Conservation (phyloP, 208 protist species). For the Leishmania tropica region DNA sequence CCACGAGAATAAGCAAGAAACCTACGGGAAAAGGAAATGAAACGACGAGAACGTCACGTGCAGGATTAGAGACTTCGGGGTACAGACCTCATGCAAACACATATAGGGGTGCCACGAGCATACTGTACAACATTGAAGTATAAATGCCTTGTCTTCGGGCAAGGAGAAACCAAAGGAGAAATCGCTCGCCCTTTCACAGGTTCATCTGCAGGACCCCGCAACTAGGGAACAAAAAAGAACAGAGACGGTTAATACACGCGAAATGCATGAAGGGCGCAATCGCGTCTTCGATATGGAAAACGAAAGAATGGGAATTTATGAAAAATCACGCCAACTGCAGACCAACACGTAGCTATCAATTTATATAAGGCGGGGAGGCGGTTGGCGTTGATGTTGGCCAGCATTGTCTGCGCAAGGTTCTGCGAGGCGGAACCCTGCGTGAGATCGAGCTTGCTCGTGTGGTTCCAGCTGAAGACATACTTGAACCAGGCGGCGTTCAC, state of each 20-base stretch:
- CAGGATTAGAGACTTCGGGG: background rate
- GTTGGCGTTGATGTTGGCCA: conserved; percentile 34
- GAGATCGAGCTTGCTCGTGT: conserved; percentile 25
- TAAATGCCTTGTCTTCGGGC: background rate
- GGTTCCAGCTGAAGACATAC: conserved; percentile 40
- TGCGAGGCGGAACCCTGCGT: conserved; percentile 35
- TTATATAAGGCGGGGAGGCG: conserved; percentile 29
- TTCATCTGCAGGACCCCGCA: background rate
- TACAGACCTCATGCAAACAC: background rate
- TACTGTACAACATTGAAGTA: background rate
- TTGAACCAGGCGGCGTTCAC: conserved; percentile 29
- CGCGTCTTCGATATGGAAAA: background rate
- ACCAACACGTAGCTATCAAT: background rate
- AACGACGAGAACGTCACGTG: background rate
- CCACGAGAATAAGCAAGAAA: background rate
- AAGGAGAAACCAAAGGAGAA: no score
- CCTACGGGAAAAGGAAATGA: background rate
- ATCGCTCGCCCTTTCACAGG: background rate
- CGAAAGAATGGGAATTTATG: background rate
- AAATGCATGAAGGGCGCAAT: no score
- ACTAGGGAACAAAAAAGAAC: background rate
- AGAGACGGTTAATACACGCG: background rate
- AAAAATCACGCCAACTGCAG: background rate
- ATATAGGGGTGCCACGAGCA: background rate
- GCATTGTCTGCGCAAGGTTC: conserved; percentile 33